These are phyloP conservation scores for Talaromyces verruculosus DNA, from an alignment of 2,329 filamentous ascomycete genomes.

Conservation along the genomic window DNA sequence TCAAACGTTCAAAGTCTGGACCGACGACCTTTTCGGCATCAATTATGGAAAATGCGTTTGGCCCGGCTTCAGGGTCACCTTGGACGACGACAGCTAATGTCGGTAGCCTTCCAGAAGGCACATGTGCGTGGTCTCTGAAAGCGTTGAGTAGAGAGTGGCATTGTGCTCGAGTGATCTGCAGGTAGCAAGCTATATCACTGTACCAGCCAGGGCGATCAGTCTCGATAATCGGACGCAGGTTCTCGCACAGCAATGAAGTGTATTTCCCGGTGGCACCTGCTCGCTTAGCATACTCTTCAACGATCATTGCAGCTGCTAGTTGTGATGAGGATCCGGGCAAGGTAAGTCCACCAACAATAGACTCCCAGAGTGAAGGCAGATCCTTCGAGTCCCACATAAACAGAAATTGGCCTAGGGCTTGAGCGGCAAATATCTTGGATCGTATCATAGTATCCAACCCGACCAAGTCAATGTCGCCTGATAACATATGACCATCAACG, in stretches of 20 bases:
- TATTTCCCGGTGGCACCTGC: constrained; percentile 36
- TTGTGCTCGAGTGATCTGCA: constrained; percentile 85
- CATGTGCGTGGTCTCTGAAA: constrained; percentile 87
- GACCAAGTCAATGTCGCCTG: constrained; percentile 92
- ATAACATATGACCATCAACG: constrained; percentile 96
- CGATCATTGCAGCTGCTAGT: constrained; percentile 74
- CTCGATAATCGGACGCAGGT: constrained; percentile 75
- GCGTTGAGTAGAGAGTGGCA: constrained; percentile 86
- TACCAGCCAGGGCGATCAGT: constrained; percentile 79
- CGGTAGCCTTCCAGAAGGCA: constrained; percentile 72
- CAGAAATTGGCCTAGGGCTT: constrained; percentile 82
- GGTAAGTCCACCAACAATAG: constrained; percentile 68
- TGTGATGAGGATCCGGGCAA: constrained; percentile 83
- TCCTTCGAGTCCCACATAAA: constrained; percentile 65
- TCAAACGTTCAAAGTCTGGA: constrained; percentile 82
- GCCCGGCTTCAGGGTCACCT: constrained; percentile 86
- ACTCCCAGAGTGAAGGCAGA: constrained; percentile 54
- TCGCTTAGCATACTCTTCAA: constrained; percentile 81
- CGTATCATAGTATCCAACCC: constrained; percentile 84
- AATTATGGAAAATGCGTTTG: constrained; percentile 82
- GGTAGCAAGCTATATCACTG: constrained; percentile 82
- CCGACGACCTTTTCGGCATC: constrained; percentile 86
- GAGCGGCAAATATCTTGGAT: constrained; percentile 82
- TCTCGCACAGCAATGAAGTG: constrained; percentile 47
- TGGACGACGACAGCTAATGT: constrained; percentile 87